Base-by-base conservation (phyloP, 1,284 basidiomycete species). In the Ceratobasidium sp. region DNA sequence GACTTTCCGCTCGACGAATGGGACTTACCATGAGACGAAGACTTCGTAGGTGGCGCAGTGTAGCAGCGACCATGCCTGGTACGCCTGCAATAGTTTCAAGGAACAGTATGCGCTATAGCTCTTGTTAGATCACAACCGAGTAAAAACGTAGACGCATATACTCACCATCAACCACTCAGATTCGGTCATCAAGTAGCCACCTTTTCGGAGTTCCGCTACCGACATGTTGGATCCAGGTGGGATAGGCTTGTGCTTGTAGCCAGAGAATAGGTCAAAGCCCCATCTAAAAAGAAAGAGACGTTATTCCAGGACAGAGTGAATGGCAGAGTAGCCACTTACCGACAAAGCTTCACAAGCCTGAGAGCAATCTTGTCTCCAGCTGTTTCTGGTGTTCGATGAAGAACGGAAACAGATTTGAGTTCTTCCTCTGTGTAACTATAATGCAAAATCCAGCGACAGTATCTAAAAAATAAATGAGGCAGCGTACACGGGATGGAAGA, bases 1-100 rank as follows among this genome's bases (percentile, higher is more conserved):
- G 21, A 36, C 34, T 41, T 26, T 30, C 16, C 30, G 12, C 21
- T 21, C 62, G 26, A 67, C 28, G n/a, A 5, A 45, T 18, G 14
- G 45, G 9, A 12, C 83, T 76, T 76, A 91, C 91, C 91, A 97
- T 91, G 32, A 94, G 82, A 58, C 95, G 87, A 41, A 97, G 83
- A 79, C 91, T 93, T 50, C 87, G 85, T 28, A 97, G 84, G 82
- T 97, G 94, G 41, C 95, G 87, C 52, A 94, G 83, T 32, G 92
- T 92, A 1, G 93, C 96, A 14, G 90, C 95, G 0, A 96, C 94
- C 94, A 97, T 96, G 1, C 96, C 96, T 12, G 94, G 94, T 5
- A 96, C 96, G 45, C 94, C 97, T 4, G 97, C 97, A 64, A 97
- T 88, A 65, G 87, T 91, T 82, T 97, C 96, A 52, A 97, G 85